Percentiles rank a stretch among this genome's conserved stretches.
phyloP scores from a whole-genome alignment of 805 yeast species.

The Candida schatavii region DNA sequence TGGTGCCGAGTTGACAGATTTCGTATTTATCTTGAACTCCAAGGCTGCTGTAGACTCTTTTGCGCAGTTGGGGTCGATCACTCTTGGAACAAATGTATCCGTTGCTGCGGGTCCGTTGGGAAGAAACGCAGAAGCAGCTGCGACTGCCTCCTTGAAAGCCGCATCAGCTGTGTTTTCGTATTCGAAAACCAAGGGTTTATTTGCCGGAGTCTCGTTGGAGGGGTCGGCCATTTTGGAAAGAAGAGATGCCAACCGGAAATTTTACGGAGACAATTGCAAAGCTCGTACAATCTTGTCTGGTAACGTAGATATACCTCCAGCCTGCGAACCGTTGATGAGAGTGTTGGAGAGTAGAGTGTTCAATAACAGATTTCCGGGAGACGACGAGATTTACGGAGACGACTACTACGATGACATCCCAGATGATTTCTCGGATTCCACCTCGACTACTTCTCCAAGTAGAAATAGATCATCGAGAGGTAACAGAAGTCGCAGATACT shows the following conservation, averaged over 20 bases:
- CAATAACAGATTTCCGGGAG: slow-evolving; percentile 48
- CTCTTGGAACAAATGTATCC: slow-evolving; percentile 92
- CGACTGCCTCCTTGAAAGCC: slow-evolving; percentile 81
- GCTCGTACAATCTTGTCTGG: slow-evolving; percentile 86
- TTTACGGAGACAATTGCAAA: slow-evolving; percentile 84
- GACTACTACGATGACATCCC: slow-evolving; percentile 75
- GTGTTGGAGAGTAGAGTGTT: slow-evolving; percentile 85
- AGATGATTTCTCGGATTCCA: slow-evolving; percentile 59
- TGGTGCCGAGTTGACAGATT: slow-evolving; percentile 95
- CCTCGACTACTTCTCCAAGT: slow-evolving; percentile 35
- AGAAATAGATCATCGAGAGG: slow-evolving; percentile 17
- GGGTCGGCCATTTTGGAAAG: slow-evolving; percentile 97
- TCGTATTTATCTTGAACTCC: slow-evolving; percentile 86
- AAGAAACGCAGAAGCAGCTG: slow-evolving; percentile 96
- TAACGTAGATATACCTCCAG: slow-evolving; percentile 88
- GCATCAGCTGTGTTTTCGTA: slow-evolving; percentile 92
- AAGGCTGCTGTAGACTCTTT: slow-evolving; percentile 88
- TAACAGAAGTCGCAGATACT: slow-evolving; percentile 21
- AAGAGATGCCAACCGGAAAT: slow-evolving; percentile 94
- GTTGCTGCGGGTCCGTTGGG: slow-evolving; percentile 98
- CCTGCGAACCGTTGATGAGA: slow-evolving; percentile 81
- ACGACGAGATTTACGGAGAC: slow-evolving; percentile 51
- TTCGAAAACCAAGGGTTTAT: slow-evolving; percentile 93
- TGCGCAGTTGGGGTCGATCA: slow-evolving; percentile 90
- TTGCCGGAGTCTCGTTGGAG: slow-evolving; percentile 96